Evolutionary conservation across 2,329 filamentous ascomycete genomes (phyloP).

Genomic region (Macrophomina tecta): DNA sequence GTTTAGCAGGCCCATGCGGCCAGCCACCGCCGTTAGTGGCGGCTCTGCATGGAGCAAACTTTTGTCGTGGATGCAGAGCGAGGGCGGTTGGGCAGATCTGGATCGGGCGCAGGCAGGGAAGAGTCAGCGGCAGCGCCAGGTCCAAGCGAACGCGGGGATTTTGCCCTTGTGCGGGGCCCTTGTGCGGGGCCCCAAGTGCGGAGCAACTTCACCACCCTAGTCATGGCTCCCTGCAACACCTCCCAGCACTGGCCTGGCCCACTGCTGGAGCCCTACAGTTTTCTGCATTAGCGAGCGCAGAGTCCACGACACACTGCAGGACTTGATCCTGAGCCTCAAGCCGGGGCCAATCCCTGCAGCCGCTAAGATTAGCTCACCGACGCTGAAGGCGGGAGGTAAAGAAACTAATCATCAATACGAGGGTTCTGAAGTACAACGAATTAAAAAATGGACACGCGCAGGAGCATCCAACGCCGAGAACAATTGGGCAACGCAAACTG

Average conservation of each 20-base stretch:
- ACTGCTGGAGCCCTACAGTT: neutral
- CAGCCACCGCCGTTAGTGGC: slow-evolving; percentile 2
- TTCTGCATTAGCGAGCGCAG: neutral
- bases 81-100: slow-evolving; percentile 8
- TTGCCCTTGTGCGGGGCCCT: neutral
- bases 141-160: slow-evolving; percentile 2
- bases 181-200: neutral
- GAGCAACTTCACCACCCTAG: neutral
- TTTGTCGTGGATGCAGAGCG: neutral
- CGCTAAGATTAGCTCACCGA: too few species aligned
- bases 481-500: too few species aligned
- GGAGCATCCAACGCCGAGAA: too few species aligned
- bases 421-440: too few species aligned
- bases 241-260: neutral
- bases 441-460: neutral
- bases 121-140: neutral
- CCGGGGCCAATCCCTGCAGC: too few species aligned
- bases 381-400: too few species aligned
- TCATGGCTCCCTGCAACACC: neutral
- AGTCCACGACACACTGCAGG: neutral
- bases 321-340: neutral
- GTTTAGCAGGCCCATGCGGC: neutral
- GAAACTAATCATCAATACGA: too few species aligned
- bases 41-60: neutral
- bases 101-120: slow-evolving; percentile 1